Evolutionary conservation across 140 eudicot species (phyloP), one percentile per base, ranked within the genome.

Genomic region (Senecio squalidus): DNA sequence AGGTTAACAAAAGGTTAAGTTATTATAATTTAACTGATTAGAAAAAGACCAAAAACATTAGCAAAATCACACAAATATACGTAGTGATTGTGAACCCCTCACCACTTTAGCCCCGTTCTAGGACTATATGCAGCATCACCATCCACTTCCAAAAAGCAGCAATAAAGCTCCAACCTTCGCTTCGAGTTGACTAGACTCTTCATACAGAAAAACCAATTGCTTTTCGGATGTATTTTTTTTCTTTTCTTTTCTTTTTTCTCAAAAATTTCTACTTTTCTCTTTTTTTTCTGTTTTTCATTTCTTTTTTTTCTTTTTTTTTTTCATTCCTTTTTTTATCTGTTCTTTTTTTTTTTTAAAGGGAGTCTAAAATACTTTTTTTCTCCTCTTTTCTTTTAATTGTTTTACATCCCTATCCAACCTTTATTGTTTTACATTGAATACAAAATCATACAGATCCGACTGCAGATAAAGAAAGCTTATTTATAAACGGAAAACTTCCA

Each of bases 41-140:
- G n/a, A n/a, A n/a, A n/a, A n/a, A n/a, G n/a, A n/a, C n/a, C n/a
- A n/a, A n/a, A n/a, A n/a, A n/a, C n/a, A n/a, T n/a, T n/a, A n/a
- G n/a, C n/a, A n/a, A n/a, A 33, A 14, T 27, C 39, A 63, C 27
- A 55, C 15, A 40, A 36, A 48, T 21, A 59, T 49, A 60, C 46
- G 29, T 43, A 58, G 64, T 31, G 70, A 70, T 74, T 52, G 62
- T 67, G 57, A 75, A 74, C 80, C 73, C 84, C 89, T 85, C 86
- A 79, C 85, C 88, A 67, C 65, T 61, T 76, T 41, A 55, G 66
- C 73, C 63, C 64, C 60, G 70, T 61, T 33, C 60, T 68, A 68
- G 51, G 26, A 40, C 58, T 53, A 77, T 40, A n/a, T 58, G 76
- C 71, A 77, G 25, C 9, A 51, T 17, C 58, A 67, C 74, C 69